Evolutionary conservation across 192 early-diverging fungal species (phyloP).

Genomic region (Gryganskiella cystojenkinii): DNA sequence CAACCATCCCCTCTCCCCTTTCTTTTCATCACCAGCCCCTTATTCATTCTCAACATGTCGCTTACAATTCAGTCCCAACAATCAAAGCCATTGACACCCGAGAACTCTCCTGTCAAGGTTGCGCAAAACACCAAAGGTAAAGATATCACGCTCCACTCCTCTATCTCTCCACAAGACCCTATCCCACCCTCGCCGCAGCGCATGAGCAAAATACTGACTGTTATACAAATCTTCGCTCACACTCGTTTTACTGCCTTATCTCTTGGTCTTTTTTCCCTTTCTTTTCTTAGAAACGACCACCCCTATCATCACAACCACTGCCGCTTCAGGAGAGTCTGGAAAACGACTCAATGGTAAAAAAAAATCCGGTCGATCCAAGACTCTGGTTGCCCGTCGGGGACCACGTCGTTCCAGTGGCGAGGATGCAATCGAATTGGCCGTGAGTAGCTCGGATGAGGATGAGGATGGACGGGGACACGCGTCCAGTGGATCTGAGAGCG

Average conservation of each 20-base stretch:
- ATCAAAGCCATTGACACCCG: conserved; percentile 14
- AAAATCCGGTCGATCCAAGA: conserved; percentile 36
- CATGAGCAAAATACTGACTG: too few relatives aligned
- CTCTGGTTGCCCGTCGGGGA: conserved; percentile 42
- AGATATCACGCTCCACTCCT: not conserved
- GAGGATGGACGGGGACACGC: conserved; percentile 21
- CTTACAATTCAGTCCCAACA: conserved; percentile 15
- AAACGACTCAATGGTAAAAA: conserved; percentile 39
- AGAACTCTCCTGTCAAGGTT: conserved; percentile 5
- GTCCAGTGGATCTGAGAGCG: conserved; percentile 28
- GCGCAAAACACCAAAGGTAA: conserved; percentile 1
- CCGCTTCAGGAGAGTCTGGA: conserved; percentile 2
- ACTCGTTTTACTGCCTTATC: not conserved
- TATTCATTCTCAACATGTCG: not conserved
- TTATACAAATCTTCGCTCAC: too few relatives aligned
- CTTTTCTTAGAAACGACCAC: not conserved
- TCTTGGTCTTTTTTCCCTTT: not conserved
- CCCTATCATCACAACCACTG: too few relatives aligned
- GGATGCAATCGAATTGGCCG: conserved; percentile 38
- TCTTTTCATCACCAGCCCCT: not conserved
- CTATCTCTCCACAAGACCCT: conserved; percentile 4
- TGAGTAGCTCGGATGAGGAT: conserved; percentile 48
- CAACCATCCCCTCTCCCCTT: not conserved
- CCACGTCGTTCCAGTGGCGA: conserved; percentile 36
- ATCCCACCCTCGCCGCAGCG: conserved; percentile 8